Base-by-base conservation (phyloP, 2,329 filamentous ascomycete species). In the Colletotrichum gloeosporioides region DNA sequence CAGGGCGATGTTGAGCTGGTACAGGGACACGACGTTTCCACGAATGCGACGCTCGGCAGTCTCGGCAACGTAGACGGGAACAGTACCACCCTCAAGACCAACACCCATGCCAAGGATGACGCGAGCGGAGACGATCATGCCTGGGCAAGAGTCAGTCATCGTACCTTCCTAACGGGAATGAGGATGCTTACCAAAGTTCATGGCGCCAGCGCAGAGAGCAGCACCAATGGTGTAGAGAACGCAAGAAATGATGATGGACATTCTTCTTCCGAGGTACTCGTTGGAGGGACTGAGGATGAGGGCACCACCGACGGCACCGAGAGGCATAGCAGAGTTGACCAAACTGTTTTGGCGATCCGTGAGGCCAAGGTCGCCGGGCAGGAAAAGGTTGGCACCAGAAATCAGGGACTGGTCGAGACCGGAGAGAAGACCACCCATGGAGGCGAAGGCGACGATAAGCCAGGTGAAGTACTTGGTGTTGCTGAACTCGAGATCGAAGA, bases 1-100 rank as follows among this genome's bases (percentile, higher is more conserved):
- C 0, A 95, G 88, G 0, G 94, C 94, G 80, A 95, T 95, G 84
- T 94, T 95, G 84, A 95, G 91, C 81, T 95, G 94, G 82, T 95
- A 95, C 0, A 95, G 86, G 0, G 93, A 94, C 2, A 95, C 93
- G 66, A 95, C 84, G 82, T 95, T 95, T 78, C 93, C 93, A 79
- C 93, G 91, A 29, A 94, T 88, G 75, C 88, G 89, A 36, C 91
- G 88, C 79, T 93, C 92, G 59, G 95, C 93, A 0, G 92, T 93
- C 83, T 95, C 93, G 2, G 93, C 93, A 34, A 95, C 93, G 78
- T 95, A 95, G 70, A 95, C 92, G 1, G 93, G 93, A 6, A 95
- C 93, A 0, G 93, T 95, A 82, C 93, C 93, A 67, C 93, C 93
- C 81, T 95, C 93, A 3, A 95, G 88, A 84, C 93, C 93, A 68